phyloP scores from a whole-genome alignment of 2,329 filamentous ascomycete genomes.

The Trichoderma citrinoviride region DNA sequence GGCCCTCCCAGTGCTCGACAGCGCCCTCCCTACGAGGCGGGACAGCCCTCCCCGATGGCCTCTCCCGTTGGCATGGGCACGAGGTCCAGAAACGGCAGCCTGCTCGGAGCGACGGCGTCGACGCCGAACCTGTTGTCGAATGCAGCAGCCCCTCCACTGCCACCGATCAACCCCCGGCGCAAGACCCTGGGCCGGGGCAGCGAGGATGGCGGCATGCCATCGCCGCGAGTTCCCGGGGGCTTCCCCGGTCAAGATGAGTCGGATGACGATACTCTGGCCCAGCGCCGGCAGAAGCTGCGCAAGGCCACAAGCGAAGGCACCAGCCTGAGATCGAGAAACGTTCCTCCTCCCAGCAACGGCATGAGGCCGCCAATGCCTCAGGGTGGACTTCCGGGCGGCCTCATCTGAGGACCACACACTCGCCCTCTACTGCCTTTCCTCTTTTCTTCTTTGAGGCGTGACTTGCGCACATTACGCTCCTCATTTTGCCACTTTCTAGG shows the following conservation, averaged over 20 bases:
- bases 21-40: constrained; percentile 17
- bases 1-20: constrained; percentile 2
- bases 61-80: constrained; percentile 17
- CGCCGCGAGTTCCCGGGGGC: constrained; percentile 25
- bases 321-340: constrained; percentile 34
- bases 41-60: constrained; percentile 18
- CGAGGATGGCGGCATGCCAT: constrained; percentile 36
- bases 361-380: constrained; percentile 31
- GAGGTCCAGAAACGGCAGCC: constrained; percentile 40
- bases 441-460: not conserved
- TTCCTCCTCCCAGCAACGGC: constrained; percentile 28
- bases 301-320: constrained; percentile 44
- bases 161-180: constrained; percentile 58
- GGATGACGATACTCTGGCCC: constrained; percentile 39
- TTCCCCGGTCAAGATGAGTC: constrained; percentile 27
- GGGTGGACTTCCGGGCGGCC: constrained; percentile 42
- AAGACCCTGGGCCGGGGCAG: constrained; percentile 41
- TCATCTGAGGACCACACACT: constrained; percentile 39
- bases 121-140: constrained; percentile 40
- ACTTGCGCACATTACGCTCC: constrained; percentile 2
- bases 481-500: not conserved
- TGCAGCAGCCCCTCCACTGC: constrained; percentile 47
- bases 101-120: constrained; percentile 34
- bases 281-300: constrained; percentile 42
- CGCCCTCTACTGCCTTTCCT: not conserved